Conservation (phyloP, 345 rosid species). For the Heritiera littoralis region DNA sequence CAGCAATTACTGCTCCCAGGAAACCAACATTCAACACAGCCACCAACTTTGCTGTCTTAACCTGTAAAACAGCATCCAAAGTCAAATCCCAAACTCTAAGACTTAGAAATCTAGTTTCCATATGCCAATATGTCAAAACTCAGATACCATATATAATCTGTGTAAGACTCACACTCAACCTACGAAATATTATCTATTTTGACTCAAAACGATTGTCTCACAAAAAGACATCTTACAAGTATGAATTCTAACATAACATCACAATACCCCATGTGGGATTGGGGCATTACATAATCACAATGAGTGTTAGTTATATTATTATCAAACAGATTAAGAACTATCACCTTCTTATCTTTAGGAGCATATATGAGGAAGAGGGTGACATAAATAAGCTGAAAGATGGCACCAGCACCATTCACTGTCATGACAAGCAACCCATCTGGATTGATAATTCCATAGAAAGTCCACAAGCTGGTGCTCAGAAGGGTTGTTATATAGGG, state of each 20-base stretch:
- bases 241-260: too few species aligned
- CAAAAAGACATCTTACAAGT: too few species aligned
- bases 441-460: conserved; percentile 61
- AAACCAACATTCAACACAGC: conserved; percentile 50
- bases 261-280: too few species aligned
- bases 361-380: conserved; percentile 47
- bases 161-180: too few species aligned
- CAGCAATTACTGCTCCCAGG: conserved; percentile 43
- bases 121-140: background rate
- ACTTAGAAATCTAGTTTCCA: background rate
- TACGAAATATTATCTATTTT: too few species aligned
- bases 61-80: conserved; percentile 28
- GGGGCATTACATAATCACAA: background rate
- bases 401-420: conserved; percentile 50
- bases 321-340: background rate
- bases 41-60: conserved; percentile 42
- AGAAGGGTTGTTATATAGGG: conserved; percentile 60
- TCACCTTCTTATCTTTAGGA: conserved; percentile 50
- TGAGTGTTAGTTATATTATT: background rate
- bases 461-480: conserved; percentile 63
- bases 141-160: background rate
- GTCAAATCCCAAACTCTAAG: background rate
- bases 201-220: too few species aligned
- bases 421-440: conserved; percentile 51
- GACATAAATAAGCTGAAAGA: conserved; percentile 50